These are phyloP conservation scores for Didymella lethalis DNA, from an alignment of 2,329 filamentous ascomycete species.

Conservation along the genomic window DNA sequence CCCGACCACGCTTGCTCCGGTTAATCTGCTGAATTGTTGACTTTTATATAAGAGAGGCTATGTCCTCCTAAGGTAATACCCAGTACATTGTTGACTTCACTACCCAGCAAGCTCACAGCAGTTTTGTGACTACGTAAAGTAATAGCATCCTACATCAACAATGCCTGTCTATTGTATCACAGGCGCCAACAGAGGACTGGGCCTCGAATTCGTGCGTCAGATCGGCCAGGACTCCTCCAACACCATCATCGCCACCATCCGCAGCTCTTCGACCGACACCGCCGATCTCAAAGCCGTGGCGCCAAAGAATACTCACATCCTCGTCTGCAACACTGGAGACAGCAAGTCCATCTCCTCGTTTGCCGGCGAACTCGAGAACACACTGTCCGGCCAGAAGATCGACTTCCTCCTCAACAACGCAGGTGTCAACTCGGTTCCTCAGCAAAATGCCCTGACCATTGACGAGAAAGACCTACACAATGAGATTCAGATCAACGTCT, in stretches of 20 bases:
- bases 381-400: neutral
- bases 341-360: slow-evolving; percentile 4
- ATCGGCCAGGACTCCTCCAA: neutral
- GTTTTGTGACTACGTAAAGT: neutral
- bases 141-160: neutral
- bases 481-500: slow-evolving; percentile 4
- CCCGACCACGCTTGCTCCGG: slow-evolving; percentile 1
- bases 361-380: neutral
- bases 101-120: neutral
- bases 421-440: slow-evolving; percentile 4
- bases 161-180: slow-evolving; percentile 5
- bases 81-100: neutral
- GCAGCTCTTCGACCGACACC: slow-evolving; percentile 4
- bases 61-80: neutral
- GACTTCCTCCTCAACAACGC: slow-evolving; percentile 6
- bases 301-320: neutral
- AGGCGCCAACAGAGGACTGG: slow-evolving; percentile 1
- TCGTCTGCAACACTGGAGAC: slow-evolving; percentile 1
- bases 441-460: slow-evolving; percentile 1
- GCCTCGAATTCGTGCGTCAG: slow-evolving; percentile 4
- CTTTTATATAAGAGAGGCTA: neutral
- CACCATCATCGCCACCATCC: neutral
- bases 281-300: neutral
- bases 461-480: slow-evolving; percentile 2
- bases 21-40: neutral